Evolutionary conservation across 345 rosid genomes (phyloP).

Genomic region (Syzygium aromaticum): DNA sequence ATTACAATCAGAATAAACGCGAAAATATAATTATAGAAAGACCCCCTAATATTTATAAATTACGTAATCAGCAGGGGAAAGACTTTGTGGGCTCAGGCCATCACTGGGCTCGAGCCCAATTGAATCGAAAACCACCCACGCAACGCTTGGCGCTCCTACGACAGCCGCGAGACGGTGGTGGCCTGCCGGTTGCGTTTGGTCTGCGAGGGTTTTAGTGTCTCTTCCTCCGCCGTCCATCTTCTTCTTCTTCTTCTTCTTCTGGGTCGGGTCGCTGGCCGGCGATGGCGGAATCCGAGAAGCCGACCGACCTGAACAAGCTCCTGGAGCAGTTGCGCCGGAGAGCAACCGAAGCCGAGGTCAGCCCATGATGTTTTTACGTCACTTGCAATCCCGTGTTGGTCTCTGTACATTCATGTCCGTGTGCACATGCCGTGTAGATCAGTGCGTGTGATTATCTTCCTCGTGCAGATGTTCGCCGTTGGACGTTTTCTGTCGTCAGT

Average conservation of each 20-base stretch:
- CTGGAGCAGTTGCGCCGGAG: slow-evolving; percentile 21
- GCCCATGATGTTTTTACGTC: neutral
- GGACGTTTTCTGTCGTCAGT: neutral
- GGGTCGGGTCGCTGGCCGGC: neutral
- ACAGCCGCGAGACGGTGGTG: neutral
- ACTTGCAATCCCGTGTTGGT: neutral
- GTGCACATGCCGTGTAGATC: neutral
- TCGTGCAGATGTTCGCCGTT: too few species aligned
- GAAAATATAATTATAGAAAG: neutral
- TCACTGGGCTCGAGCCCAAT: neutral
- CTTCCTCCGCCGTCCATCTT: neutral
- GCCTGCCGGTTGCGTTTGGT: neutral
- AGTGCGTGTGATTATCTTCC: neutral
- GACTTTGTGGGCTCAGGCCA: neutral
- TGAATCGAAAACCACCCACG: neutral
- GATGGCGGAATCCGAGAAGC: slow-evolving; percentile 18
- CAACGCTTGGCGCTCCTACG: neutral
- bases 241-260: slow-evolving; percentile 35
- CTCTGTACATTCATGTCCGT: neutral
- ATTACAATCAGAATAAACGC: neutral
- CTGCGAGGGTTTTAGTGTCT: neutral
- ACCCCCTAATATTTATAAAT: neutral
- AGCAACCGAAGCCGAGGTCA: slow-evolving; percentile 32
- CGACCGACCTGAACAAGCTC: slow-evolving; percentile 1
- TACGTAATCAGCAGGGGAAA: neutral